Conservation (phyloP, 768 basidiomycete genomes). For the Leucocoprinus leucothites region DNA sequence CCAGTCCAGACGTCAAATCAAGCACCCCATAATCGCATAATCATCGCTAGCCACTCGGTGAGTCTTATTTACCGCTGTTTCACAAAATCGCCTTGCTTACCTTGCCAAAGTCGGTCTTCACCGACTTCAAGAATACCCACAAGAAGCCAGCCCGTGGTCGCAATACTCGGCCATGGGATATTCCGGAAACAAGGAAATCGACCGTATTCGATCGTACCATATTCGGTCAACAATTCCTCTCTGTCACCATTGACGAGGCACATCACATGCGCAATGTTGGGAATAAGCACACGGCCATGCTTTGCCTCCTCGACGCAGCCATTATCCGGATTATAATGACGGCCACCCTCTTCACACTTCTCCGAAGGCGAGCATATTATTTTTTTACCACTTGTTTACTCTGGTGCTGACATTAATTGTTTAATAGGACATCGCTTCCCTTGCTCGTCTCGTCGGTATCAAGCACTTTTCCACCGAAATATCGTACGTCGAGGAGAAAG, state of each 20-base stretch:
- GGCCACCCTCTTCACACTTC: conserved; percentile 22
- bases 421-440: too few relatives aligned
- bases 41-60: conserved; percentile 25
- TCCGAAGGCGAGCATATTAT: too few relatives aligned
- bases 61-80: too few relatives aligned
- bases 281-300: conserved; percentile 9
- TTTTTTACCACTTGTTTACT: too few relatives aligned
- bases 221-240: conserved; percentile 17
- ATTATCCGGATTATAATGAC: conserved; percentile 15
- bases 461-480: too few relatives aligned
- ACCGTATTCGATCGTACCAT: conserved; percentile 12
- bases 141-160: background rate
- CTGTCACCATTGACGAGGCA: conserved; percentile 19
- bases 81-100: conserved; percentile 7
- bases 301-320: conserved; percentile 16
- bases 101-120: conserved; percentile 18
- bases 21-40: conserved; percentile 10
- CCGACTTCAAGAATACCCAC: conserved; percentile 9
- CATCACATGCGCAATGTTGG: conserved; percentile 21
- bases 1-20: conserved; percentile 17
- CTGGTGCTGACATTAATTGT: too few relatives aligned
- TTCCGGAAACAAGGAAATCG: background rate
- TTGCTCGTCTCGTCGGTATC: too few relatives aligned
- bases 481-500: too few relatives aligned
- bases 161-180: background rate